Percentiles rank a stretch among this genome's conserved stretches.
phyloP scores from a whole-genome alignment of 2,329 filamentous ascomycete genomes.

The Aureobasidium sp. region DNA sequence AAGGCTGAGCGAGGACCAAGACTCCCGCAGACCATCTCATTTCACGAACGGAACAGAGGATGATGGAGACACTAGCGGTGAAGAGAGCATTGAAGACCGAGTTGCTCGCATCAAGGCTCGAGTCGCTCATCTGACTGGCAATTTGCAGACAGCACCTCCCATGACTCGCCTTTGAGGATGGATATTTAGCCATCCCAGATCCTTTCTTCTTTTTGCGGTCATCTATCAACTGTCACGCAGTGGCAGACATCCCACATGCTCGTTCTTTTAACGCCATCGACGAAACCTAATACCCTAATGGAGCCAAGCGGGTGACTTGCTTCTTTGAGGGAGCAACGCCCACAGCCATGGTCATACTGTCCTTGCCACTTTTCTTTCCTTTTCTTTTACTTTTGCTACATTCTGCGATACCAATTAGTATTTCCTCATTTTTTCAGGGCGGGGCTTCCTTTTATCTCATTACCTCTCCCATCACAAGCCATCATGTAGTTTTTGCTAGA shows the following conservation, averaged over 20 bases:
- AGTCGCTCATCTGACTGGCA: slow-evolving; percentile 76
- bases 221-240: not conserved
- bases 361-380: not conserved
- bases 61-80: slow-evolving; percentile 85
- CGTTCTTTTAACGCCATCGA: not conserved
- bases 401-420: not conserved
- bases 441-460: not conserved
- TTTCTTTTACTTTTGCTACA: not conserved
- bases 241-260: not conserved
- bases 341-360: too few species aligned
- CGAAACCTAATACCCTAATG: not conserved
- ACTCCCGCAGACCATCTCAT: slow-evolving; percentile 46
- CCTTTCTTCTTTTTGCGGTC: not conserved
- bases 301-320: not conserved
- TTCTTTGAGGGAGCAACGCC: not conserved
- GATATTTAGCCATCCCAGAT: not conserved
- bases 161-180: too few species aligned
- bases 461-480: not conserved
- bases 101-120: slow-evolving; percentile 97
- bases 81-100: slow-evolving; percentile 94
- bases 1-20: slow-evolving; percentile 59
- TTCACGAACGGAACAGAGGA: slow-evolving; percentile 55
- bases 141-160: slow-evolving; percentile 1
- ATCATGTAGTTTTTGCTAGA: not conserved
- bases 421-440: not conserved